A percentile compares a stretch with the other conserved stretches of the same genome.
These are phyloP conservation scores for Hypseocharis bilobata DNA, from an alignment of 441 rosid species.

Conservation along the genomic window DNA sequence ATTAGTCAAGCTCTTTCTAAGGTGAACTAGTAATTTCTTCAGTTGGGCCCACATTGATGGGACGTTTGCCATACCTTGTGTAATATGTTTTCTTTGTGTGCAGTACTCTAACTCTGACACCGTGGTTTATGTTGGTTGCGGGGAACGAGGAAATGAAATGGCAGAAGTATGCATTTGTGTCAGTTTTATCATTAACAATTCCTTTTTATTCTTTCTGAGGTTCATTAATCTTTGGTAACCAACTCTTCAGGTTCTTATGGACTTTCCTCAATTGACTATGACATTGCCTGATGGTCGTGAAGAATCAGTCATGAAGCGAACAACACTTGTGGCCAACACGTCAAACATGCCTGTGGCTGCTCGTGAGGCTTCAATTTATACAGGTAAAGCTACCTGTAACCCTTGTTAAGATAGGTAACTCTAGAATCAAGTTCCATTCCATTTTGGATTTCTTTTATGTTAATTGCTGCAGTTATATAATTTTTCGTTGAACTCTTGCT, in stretches of 20 bases:
- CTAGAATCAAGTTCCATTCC: no score
- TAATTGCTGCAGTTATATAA: no score
- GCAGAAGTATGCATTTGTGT: slow-evolving; percentile 66
- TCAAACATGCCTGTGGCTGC: slow-evolving; percentile 99
- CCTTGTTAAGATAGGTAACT: not conserved
- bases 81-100: slow-evolving; percentile 12
- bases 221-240: slow-evolving; percentile 1
- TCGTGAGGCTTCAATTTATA: slow-evolving; percentile 97
- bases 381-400: slow-evolving; percentile 42
- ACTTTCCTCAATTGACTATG: slow-evolving; percentile 98
- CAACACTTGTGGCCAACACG: slow-evolving; percentile 95
- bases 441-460: no score
- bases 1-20: slow-evolving; percentile 99
- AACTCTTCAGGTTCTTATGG: slow-evolving; percentile 81
- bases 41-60: not conserved
- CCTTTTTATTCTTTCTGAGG: not conserved
- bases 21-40: slow-evolving; percentile 36
- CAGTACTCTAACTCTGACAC: slow-evolving; percentile 98
- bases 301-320: slow-evolving; percentile 99
- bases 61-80: not conserved
- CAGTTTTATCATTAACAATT: slow-evolving; percentile 10
- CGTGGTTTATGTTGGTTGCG: slow-evolving; percentile 97
- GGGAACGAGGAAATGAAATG: slow-evolving; percentile 99
- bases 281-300: slow-evolving; percentile 99
- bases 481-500: no score